Evolutionary conservation across 805 yeast genomes (phyloP).

Genomic region (Yamadazyma laniorum): DNA sequence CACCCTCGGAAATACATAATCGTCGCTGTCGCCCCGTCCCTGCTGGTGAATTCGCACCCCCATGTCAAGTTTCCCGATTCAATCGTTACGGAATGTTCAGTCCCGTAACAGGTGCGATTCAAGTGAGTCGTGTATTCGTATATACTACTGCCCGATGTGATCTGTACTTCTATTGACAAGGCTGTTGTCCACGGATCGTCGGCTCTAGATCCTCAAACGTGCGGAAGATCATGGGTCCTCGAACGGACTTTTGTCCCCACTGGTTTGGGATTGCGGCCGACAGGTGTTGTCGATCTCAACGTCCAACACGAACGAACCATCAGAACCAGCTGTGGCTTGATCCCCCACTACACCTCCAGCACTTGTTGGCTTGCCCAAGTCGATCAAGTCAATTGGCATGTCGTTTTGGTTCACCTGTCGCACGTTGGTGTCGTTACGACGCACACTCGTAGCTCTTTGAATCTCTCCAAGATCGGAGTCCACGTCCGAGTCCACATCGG

Average conservation of each 20-base stretch:
- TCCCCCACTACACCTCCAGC: constrained; percentile 1
- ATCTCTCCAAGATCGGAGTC: constrained; percentile 48
- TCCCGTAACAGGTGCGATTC: background rate
- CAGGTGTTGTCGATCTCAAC: constrained; percentile 27
- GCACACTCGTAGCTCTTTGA: constrained; percentile 38
- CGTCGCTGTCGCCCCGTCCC: too few relatives aligned
- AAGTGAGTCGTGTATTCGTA: background rate
- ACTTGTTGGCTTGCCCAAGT: constrained; percentile 10
- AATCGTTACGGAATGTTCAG: constrained; percentile 1
- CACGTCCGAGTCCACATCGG: constrained; percentile 35
- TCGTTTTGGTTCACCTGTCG: constrained; percentile 6
- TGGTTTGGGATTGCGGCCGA: constrained; percentile 13
- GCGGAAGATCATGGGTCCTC: constrained; percentile 18
- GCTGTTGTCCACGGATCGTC: too few relatives aligned
- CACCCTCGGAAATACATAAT: too few relatives aligned
- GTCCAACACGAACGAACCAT: constrained; percentile 32
- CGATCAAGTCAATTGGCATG: constrained; percentile 13
- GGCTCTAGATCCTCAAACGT: too few relatives aligned
- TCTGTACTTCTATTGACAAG: too few relatives aligned
- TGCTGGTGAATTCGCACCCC: too few relatives aligned
- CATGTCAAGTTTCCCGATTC: constrained; percentile 3
- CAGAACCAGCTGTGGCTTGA: constrained; percentile 1
- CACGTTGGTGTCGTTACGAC: constrained; percentile 15
- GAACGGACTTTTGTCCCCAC: constrained; percentile 29
- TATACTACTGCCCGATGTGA: background rate